Evolutionary conservation across 2,329 filamentous ascomycete species (phyloP).

Genomic region (Clonostachys rosea): DNA sequence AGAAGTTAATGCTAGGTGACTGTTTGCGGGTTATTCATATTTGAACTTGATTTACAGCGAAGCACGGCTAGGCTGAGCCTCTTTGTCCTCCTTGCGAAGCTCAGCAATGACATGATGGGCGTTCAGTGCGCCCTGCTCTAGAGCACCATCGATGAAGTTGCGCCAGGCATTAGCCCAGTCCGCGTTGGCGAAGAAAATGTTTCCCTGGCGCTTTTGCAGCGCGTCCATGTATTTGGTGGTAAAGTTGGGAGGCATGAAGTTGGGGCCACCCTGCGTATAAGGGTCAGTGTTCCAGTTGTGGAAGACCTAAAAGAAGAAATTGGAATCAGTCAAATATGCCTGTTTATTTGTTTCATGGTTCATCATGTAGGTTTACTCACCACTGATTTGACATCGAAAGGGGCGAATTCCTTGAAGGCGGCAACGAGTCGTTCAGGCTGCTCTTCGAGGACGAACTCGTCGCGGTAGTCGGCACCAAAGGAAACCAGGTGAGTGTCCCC

Average conservation of each 20-base stretch:
- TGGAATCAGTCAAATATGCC: no score
- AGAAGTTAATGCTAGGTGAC: no score
- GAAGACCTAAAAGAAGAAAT: not conserved
- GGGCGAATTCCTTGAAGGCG: no score
- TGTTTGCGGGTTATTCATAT: no score
- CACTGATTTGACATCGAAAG: no score
- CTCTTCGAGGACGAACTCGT: no score
- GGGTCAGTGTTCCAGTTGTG: conserved; percentile 18
- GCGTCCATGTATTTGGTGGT: conserved; percentile 13
- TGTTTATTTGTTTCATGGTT: no score
- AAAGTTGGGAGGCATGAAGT: conserved; percentile 8
- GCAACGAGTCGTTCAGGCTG: no score
- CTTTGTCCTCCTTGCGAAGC: no score
- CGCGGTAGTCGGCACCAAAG: not conserved
- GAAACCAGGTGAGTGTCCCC: not conserved
- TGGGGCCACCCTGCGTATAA: conserved; percentile 9
- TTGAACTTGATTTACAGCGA: no score
- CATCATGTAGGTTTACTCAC: no score
- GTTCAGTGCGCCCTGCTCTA: conserved; percentile 7
- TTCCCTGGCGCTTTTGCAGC: conserved; percentile 14
- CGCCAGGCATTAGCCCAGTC: conserved; percentile 19
- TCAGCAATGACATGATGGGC: not conserved
- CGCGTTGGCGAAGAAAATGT: conserved; percentile 13
- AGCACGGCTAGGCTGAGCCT: no score
- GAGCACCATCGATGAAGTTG: conserved; percentile 17